Base-by-base conservation (phyloP, 805 yeast genomes). In the Kazachstania africana region DNA sequence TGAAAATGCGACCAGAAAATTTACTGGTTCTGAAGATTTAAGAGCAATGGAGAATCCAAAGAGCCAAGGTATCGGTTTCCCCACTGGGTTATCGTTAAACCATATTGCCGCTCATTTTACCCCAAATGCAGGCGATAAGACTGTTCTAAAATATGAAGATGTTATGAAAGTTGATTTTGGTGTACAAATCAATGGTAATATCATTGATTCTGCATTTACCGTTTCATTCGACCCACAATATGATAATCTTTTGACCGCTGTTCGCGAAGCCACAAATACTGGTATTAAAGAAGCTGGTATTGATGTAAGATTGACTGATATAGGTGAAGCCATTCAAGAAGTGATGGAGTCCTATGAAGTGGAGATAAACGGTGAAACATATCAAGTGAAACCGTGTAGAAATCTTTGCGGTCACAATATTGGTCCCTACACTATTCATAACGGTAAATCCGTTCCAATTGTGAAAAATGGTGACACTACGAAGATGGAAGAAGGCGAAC, bases 401-500 rank as follows among this genome's bases (percentile, higher is more conserved):
- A 91, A 91, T 60, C 70, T 91, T 53, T 80, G 84, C 57, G 99
- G 99, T 24, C 99, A 91, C 62, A 87, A 77, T 51, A 91, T 91
- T 47, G 76, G 72, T 16, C 87, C 78, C 34, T 87, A 66, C 59
- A 66, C 64, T 32, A 91, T 91, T 48, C 99, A 91, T 57, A 91
- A 87, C 26, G 96, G 95, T 40, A 91, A 91, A 57, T 76, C 93
- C 16, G 97, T 91, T 28, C 99, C 99, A 12, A 91, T 91, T 48
- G 94, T 91, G 22, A 79, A 87, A 48, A 82, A 82, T 48, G 88
- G 85, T 6, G 98, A 91, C 55, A 71, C 71, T 57, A 91, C 97
- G 8, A 88, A 88, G 68, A 88, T 91, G 95, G 99, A 91, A 57
- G 99, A 91, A 63, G 95, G 95, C 40, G 98, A 91, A 58, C 78